phyloP scores from a whole-genome alignment of 352 stramenopile genomes.

The Globisporangium spinosum region DNA sequence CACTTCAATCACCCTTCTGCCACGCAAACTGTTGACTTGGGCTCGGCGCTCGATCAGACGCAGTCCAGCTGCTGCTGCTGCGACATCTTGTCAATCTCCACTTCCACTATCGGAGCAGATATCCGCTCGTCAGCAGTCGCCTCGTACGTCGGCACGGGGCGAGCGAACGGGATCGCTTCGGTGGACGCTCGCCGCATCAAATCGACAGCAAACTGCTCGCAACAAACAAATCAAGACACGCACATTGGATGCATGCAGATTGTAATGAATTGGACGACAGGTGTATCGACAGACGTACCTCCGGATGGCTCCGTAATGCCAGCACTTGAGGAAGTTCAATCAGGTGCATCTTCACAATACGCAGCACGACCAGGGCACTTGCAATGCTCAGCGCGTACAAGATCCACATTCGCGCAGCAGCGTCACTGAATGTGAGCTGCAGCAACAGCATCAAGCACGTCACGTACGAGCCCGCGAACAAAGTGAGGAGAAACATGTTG shows the following conservation, averaged over 20 bases:
- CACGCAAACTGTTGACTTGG: not conserved
- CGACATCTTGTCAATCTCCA: not conserved
- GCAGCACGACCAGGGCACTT: constrained; percentile 60
- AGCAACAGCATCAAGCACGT: constrained; percentile 38
- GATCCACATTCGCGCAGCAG: constrained; percentile 41
- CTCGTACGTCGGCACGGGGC: constrained; percentile 42
- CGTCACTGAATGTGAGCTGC: constrained; percentile 29
- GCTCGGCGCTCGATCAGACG: not conserved
- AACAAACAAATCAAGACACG: not conserved
- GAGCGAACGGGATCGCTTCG: constrained; percentile 63
- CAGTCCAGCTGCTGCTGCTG: not conserved
- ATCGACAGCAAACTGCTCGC: constrained; percentile 46
- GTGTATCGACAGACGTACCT: constrained; percentile 30
- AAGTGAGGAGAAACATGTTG: constrained; percentile 30
- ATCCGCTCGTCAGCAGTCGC: constrained; percentile 14
- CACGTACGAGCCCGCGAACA: constrained; percentile 50
- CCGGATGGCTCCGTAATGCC: constrained; percentile 52
- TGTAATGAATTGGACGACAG: not conserved
- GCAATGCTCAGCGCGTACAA: constrained; percentile 56
- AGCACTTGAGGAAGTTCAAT: constrained; percentile 72
- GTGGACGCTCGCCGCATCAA: constrained; percentile 20
- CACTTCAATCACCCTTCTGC: not conserved
- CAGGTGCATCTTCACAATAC: constrained; percentile 67
- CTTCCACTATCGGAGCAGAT: constrained; percentile 15
- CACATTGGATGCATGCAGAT: not conserved